Conservation (phyloP, 179 eudicot genomes). For the Patellifolia procumbens region DNA sequence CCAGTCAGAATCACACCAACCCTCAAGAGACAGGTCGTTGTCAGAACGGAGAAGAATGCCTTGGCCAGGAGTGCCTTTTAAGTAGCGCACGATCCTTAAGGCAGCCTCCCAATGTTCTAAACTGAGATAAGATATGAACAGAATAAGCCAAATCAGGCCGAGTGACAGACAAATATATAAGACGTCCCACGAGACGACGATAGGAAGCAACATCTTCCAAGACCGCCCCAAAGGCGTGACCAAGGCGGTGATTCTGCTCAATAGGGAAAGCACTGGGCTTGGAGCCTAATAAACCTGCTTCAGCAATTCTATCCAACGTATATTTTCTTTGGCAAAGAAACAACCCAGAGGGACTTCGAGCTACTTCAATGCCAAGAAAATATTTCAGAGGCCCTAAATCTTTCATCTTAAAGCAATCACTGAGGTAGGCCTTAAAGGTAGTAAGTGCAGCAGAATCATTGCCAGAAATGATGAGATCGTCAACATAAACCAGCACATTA, state of each 20-base stretch:
- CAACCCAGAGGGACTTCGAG: neutral
- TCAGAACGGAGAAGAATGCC: neutral
- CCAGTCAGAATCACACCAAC: too few species aligned
- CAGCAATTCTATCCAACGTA: neutral
- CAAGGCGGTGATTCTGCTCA: too few species aligned
- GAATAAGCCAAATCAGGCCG: neutral
- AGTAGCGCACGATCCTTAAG: neutral
- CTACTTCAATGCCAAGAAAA: neutral
- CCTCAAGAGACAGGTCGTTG: too few species aligned
- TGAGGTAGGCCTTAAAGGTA: too few species aligned
- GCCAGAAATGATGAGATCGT: too few species aligned
- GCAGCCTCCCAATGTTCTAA: neutral
- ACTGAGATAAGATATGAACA: slow-evolving; percentile 2
- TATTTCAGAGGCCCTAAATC: too few species aligned
- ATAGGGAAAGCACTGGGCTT: neutral
- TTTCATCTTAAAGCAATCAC: too few species aligned
- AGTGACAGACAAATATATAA: neutral
- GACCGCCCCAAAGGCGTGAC: too few species aligned
- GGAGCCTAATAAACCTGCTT: neutral
- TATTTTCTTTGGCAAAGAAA: neutral
- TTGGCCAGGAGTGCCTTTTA: neutral
- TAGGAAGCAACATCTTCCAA: neutral
- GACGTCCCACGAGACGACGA: neutral
- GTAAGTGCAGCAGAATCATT: too few species aligned
- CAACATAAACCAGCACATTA: too few species aligned